Evolutionary conservation across 2,329 filamentous ascomycete genomes (phyloP).

Genomic region (Penicillium verrucosum): DNA sequence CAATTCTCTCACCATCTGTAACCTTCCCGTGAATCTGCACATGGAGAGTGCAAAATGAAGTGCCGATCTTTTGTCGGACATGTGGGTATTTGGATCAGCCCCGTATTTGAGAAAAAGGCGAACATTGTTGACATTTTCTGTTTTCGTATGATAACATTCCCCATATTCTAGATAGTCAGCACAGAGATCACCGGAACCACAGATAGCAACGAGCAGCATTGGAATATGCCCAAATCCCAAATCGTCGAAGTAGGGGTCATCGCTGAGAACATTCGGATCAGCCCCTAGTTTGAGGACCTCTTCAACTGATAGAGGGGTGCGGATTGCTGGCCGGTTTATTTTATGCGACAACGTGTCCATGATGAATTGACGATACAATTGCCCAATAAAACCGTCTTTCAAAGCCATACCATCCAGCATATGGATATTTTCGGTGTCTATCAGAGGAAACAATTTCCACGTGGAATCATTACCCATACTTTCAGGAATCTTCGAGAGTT

Average conservation of each 20-base stretch:
- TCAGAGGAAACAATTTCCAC: background rate
- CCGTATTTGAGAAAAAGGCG: background rate
- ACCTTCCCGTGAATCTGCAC: background rate
- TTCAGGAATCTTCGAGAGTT: background rate
- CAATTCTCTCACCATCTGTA: background rate
- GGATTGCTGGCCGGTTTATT: no score
- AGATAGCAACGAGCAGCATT: background rate
- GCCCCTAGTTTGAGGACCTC: background rate
- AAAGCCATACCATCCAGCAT: constrained; percentile 52
- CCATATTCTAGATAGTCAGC: background rate
- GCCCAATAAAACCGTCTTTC: constrained; percentile 58
- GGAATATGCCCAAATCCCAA: background rate
- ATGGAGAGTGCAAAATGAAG: background rate
- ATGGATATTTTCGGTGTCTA: background rate
- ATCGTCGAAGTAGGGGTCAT: fast-evolving
- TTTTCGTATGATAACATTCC: no score
- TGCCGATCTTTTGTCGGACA: background rate
- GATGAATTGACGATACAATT: background rate
- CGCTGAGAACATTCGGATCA: background rate
- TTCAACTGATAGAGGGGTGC: background rate
- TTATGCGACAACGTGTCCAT: background rate
- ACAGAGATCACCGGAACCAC: background rate
- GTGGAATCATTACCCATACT: background rate
- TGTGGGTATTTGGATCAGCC: background rate
- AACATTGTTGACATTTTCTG: background rate